These are phyloP conservation scores for Plasmodium ovale DNA, from an alignment of 169 alveolate species.

Conservation along the genomic window DNA sequence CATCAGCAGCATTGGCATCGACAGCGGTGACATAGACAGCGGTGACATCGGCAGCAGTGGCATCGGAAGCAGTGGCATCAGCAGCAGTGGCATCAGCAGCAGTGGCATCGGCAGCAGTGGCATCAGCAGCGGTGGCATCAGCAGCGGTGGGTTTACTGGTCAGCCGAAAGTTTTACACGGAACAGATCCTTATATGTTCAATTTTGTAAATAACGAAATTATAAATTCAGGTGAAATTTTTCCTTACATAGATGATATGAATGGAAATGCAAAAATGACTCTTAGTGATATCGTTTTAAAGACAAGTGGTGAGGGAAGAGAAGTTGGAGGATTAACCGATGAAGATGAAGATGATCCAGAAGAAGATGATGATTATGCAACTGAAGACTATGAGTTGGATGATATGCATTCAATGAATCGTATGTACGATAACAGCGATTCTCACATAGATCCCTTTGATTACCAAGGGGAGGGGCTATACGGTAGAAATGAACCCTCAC, in stretches of 20 bases:
- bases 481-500: too few relatives aligned
- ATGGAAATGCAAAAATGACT: background rate
- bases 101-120: background rate
- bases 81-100: background rate
- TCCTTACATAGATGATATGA: background rate
- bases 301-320: background rate
- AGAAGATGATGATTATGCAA: background rate
- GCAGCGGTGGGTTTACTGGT: too few relatives aligned
- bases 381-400: background rate
- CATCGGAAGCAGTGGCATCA: too few relatives aligned
- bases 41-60: too few relatives aligned
- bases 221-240: background rate
- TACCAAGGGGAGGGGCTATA: too few relatives aligned
- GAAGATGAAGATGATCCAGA: slow-evolving; percentile 6
- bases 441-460: too few relatives aligned
- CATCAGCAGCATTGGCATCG: too few relatives aligned
- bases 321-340: background rate
- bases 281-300: background rate
- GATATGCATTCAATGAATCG: slow-evolving; percentile 7
- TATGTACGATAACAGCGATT: too few relatives aligned
- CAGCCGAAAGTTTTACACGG: background rate
- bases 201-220: background rate
- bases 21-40: too few relatives aligned
- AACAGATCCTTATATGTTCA: background rate
- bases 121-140: background rate